Evolutionary conservation across 805 yeast species (phyloP).

Genomic region (Ogataea nakhonphanomensis): DNA sequence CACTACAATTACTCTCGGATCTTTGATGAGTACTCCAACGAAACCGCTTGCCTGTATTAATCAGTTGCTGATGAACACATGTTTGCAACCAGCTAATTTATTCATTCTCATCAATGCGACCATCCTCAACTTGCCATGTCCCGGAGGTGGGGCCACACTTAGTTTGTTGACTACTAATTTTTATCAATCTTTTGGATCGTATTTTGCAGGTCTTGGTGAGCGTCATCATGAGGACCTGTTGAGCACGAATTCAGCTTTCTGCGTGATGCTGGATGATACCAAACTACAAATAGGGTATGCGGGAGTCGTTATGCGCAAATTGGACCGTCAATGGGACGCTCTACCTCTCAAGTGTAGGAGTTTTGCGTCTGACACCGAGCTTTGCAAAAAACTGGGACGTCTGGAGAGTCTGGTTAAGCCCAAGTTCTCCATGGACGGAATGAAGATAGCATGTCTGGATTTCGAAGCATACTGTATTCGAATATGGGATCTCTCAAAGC

Average conservation of each 20-base stretch:
- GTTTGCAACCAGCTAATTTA: slow-evolving; percentile 12
- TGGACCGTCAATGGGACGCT: slow-evolving; percentile 17
- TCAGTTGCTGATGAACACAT: slow-evolving; percentile 16
- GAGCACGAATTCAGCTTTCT: slow-evolving; percentile 12
- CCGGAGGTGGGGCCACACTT: slow-evolving; percentile 17
- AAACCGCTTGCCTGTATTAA: slow-evolving; percentile 24
- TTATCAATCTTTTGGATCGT: slow-evolving; percentile 14
- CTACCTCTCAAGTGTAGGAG: slow-evolving; percentile 13
- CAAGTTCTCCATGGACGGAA: slow-evolving; percentile 18
- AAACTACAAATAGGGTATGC: slow-evolving; percentile 19
- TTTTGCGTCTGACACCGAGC: not conserved
- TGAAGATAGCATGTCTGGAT: slow-evolving; percentile 20
- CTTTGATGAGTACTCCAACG: slow-evolving; percentile 9
- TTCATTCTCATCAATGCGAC: slow-evolving; percentile 19
- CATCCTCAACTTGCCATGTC: slow-evolving; percentile 7
- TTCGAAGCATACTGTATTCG: slow-evolving; percentile 18
- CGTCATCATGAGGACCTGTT: slow-evolving; percentile 9
- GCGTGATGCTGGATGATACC: slow-evolving; percentile 18
- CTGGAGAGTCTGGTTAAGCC: slow-evolving; percentile 13
- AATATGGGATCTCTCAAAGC: slow-evolving; percentile 19
- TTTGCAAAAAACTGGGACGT: not conserved
- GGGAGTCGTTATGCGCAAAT: slow-evolving; percentile 16
- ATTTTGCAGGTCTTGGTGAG: slow-evolving; percentile 6
- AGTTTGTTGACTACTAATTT: slow-evolving; percentile 22
- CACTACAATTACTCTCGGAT: slow-evolving; percentile 12